Conservation (phyloP, 495 filamentous ascomycete genomes). For the Talaromyces adpressus region DNA sequence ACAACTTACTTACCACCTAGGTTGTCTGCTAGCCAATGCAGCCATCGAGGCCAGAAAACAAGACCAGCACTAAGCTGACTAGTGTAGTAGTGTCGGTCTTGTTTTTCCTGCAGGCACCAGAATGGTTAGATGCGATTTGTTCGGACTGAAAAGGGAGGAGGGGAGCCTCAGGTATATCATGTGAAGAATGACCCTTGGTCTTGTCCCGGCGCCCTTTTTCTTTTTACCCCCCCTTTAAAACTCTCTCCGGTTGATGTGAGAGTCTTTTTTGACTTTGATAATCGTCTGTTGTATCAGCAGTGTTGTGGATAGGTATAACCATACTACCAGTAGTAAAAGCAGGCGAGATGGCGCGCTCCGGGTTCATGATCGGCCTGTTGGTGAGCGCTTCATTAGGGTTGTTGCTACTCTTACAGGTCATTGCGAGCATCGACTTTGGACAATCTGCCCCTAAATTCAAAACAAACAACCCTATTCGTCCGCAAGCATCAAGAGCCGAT, state of each 20-base stretch:
- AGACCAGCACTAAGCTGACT: background rate
- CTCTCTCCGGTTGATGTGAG: background rate
- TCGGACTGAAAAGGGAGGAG: background rate
- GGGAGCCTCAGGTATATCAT: background rate
- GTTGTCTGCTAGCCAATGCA: background rate
- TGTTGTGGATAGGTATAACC: background rate
- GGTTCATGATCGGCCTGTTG: background rate
- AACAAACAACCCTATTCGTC: background rate
- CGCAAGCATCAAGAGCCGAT: slow-evolving; percentile 11
- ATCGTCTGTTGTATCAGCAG: background rate
- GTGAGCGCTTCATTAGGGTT: background rate
- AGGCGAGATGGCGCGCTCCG: background rate
- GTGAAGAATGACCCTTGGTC: background rate
- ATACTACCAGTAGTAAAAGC: background rate
- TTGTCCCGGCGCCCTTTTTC: background rate
- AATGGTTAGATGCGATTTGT: background rate
- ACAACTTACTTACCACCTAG: background rate
- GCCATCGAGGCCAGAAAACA: background rate
- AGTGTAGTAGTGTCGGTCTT: background rate
- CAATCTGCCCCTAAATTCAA: background rate
- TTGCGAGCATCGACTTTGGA: background rate
- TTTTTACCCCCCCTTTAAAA: background rate
- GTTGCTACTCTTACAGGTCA: background rate
- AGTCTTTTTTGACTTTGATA: background rate
- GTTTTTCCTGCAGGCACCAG: background rate